A percentile compares a stretch with the other conserved stretches of the same genome.
phyloP scores from a whole-genome alignment of 2,329 filamentous ascomycete genomes.

The Hypoxylon sp. region DNA sequence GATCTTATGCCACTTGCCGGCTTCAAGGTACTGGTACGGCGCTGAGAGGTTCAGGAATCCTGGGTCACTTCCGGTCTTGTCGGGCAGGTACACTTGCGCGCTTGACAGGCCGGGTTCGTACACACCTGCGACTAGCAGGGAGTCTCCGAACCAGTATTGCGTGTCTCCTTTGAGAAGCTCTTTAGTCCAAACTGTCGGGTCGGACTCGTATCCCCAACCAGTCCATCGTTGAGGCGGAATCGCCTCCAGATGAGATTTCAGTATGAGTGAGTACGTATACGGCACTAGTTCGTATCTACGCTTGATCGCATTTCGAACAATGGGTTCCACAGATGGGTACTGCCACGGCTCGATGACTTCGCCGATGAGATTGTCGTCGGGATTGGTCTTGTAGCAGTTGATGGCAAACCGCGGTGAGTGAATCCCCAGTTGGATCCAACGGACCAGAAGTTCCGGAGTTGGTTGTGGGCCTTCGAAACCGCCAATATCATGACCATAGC shows the following conservation, averaged over 20 bases:
- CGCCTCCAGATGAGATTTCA: conserved; percentile 73
- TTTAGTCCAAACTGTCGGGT: conserved; percentile 75
- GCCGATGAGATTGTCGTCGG: conserved; percentile 74
- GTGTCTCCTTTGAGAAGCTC: conserved; percentile 74
- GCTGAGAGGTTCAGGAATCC: conserved; percentile 75
- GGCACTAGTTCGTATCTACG: conserved; percentile 80
- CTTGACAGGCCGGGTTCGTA: conserved; percentile 71
- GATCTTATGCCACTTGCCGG: conserved; percentile 59
- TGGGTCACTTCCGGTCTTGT: conserved; percentile 59
- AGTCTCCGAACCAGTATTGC: conserved; percentile 81
- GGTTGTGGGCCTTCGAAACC: conserved; percentile 83
- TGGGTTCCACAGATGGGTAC: conserved; percentile 76
- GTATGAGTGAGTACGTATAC: conserved; percentile 76
- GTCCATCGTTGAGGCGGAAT: conserved; percentile 78
- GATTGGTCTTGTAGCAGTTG: conserved; percentile 82
- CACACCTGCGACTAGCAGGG: conserved; percentile 76
- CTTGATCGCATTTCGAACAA: conserved; percentile 76
- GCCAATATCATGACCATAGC: conserved; percentile 81
- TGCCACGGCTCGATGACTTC: conserved; percentile 86
- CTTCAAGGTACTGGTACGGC: conserved; percentile 69
- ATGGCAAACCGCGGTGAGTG: conserved; percentile 81
- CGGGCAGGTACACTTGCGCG: conserved; percentile 74
- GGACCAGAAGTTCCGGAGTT: conserved; percentile 76
- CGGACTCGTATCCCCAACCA: conserved; percentile 79
- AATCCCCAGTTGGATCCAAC: conserved; percentile 80